Conservation (phyloP, 2,329 filamentous ascomycete genomes). For the Aspergillus brasiliensis region DNA sequence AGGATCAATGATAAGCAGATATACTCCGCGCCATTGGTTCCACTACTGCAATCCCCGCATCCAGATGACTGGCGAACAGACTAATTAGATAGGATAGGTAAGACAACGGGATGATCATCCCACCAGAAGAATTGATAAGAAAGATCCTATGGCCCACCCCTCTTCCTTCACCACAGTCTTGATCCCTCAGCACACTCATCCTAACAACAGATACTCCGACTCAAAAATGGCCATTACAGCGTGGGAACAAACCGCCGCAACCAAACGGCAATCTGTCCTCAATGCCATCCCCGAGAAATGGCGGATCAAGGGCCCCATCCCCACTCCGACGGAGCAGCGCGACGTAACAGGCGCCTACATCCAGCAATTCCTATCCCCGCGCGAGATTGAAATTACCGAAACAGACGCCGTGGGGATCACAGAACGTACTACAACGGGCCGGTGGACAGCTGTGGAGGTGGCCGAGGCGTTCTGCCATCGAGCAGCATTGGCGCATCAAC, state of each 20-base stretch:
- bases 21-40: not conserved
- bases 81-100: not conserved
- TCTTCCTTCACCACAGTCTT: not conserved
- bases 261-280: slow-evolving; percentile 58
- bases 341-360: slow-evolving; percentile 61
- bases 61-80: not conserved
- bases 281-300: slow-evolving; percentile 60
- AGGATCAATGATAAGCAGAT: not conserved
- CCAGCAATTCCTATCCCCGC: slow-evolving; percentile 55
- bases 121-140: not conserved
- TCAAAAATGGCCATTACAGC: slow-evolving; percentile 24
- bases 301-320: slow-evolving; percentile 51
- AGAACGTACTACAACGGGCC: slow-evolving; percentile 54
- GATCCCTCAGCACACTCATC: not conserved
- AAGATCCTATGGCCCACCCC: not conserved
- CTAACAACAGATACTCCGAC: not conserved
- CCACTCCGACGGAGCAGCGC: slow-evolving; percentile 53
- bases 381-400: slow-evolving; percentile 64
- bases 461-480: slow-evolving; percentile 60
- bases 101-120: not conserved
- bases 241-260: slow-evolving; percentile 55
- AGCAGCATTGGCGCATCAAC: slow-evolving; percentile 61
- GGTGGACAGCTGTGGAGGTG: slow-evolving; percentile 60
- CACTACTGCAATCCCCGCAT: not conserved
- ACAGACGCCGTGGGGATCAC: slow-evolving; percentile 60